A percentile compares a stretch with the other conserved stretches of the same genome.
phyloP scores from a whole-genome alignment of 805 yeast genomes.

The Helenozyma baotianmanensis region DNA sequence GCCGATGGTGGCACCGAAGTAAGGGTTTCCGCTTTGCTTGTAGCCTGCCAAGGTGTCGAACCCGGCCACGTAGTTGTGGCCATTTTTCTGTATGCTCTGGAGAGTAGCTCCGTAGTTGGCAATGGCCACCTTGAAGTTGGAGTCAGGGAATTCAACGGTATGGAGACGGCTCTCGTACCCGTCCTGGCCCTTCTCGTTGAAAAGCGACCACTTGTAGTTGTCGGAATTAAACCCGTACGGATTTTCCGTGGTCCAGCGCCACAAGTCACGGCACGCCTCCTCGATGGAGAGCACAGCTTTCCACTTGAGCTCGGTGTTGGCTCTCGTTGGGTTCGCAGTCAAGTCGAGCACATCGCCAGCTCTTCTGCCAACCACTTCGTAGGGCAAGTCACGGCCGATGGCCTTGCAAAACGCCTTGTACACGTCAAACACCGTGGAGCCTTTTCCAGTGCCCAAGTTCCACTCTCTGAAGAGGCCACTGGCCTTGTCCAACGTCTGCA shows the following conservation, averaged over 20 bases:
- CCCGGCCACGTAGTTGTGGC: constrained; percentile 36
- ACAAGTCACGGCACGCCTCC: constrained; percentile 65
- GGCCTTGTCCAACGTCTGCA: constrained; percentile 26
- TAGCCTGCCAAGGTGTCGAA: constrained; percentile 32
- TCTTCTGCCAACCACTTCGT: constrained; percentile 61
- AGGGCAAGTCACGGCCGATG: constrained; percentile 60
- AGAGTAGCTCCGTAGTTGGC: constrained; percentile 51
- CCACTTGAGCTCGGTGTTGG: constrained; percentile 66
- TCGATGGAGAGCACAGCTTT: constrained; percentile 49
- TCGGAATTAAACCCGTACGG: constrained; percentile 53
- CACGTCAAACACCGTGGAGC: constrained; percentile 74
- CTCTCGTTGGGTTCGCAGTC: constrained; percentile 67
- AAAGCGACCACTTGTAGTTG: constrained; percentile 30
- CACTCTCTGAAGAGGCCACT: constrained; percentile 65
- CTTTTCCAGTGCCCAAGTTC: constrained; percentile 80
- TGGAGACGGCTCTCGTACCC: constrained; percentile 33
- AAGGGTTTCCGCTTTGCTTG: constrained; percentile 34
- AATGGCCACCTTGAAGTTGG: constrained; percentile 34
- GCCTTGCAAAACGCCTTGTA: constrained; percentile 60
- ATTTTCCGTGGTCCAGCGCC: constrained; percentile 72
- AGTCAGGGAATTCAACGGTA: constrained; percentile 23
- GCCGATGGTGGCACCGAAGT: constrained; percentile 63
- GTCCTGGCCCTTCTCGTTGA: constrained; percentile 13
- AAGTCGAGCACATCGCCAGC: constrained; percentile 74
- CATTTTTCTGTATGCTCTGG: constrained; percentile 38